Evolutionary conservation across 2,329 filamentous ascomycete species (phyloP).

Genomic region (Cadophora gregata): DNA sequence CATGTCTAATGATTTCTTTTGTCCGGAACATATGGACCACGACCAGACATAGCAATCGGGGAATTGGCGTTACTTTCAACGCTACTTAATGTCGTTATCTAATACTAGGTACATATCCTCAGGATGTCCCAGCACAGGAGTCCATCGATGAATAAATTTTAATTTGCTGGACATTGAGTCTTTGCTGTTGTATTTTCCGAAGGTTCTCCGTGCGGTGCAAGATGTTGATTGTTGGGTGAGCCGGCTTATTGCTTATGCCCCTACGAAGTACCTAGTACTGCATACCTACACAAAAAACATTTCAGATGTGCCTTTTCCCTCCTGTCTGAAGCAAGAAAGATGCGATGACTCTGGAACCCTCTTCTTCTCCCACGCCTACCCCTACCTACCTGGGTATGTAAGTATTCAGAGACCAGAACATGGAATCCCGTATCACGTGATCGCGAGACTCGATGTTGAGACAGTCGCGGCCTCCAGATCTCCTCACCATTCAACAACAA

Average conservation of each 20-base stretch:
- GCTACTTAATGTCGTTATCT: neutral
- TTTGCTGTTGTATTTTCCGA: neutral
- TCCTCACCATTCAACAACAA: neutral
- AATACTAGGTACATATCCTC: constrained; percentile 1
- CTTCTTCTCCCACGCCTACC: too few species aligned
- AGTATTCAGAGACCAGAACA: too few species aligned
- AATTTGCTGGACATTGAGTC: neutral
- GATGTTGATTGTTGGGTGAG: too few species aligned
- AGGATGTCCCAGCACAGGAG: constrained; percentile 20
- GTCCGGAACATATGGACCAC: constrained; percentile 14
- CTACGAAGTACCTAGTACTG: too few species aligned
- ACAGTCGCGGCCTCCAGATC: neutral
- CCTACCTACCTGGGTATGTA: too few species aligned
- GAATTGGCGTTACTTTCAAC: constrained; percentile 8
- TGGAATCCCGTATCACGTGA: neutral
- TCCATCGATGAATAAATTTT: constrained; percentile 14
- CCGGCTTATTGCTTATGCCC: too few species aligned
- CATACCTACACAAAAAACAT: too few species aligned
- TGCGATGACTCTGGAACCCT: too few species aligned
- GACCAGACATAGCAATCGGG: constrained; percentile 2
- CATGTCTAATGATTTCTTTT: constrained; percentile 40
- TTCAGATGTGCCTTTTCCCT: too few species aligned
- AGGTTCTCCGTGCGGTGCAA: neutral
- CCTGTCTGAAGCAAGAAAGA: too few species aligned
- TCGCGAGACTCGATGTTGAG: neutral